Evolutionary conservation across 2,329 filamentous ascomycete species (phyloP).

Genomic region (Drechmeria coniospora): DNA sequence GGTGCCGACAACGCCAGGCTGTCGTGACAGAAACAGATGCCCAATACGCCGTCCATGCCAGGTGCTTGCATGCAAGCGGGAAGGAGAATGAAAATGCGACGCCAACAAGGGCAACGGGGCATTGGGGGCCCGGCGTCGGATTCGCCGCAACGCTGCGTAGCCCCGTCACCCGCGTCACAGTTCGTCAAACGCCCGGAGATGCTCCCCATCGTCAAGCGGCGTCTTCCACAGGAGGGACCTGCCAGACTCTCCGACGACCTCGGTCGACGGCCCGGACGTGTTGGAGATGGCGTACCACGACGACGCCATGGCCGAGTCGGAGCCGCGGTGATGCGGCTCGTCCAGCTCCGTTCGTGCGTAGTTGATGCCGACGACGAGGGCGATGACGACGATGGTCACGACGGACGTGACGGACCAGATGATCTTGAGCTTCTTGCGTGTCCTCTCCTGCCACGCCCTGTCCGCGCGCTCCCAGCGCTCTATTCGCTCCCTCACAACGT

Average conservation of each 20-base stretch:
- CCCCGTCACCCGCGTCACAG: slow-evolving; percentile 16
- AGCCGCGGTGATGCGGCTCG: neutral
- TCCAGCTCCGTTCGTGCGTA: slow-evolving; percentile 4
- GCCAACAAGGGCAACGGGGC: too few relatives aligned
- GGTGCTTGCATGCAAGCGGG: too few relatives aligned
- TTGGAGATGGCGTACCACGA: slow-evolving; percentile 4
- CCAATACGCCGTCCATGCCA: too few relatives aligned
- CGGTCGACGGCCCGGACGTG: slow-evolving; percentile 5
- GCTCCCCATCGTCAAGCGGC: slow-evolving; percentile 16
- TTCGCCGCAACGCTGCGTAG: neutral
- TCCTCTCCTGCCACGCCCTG: slow-evolving; percentile 51
- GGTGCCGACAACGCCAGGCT: too few relatives aligned
- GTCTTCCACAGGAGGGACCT: slow-evolving; percentile 13
- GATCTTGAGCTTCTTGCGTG: slow-evolving; percentile 43
- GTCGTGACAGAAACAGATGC: too few relatives aligned
- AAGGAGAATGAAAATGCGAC: too few relatives aligned
- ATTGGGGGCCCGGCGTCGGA: neutral
- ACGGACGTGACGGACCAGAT: slow-evolving; percentile 45
- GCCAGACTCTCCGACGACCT: slow-evolving; percentile 8
- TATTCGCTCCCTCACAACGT: slow-evolving; percentile 45
- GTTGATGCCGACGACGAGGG: slow-evolving; percentile 22
- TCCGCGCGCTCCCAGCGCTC: slow-evolving; percentile 55
- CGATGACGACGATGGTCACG: slow-evolving; percentile 29
- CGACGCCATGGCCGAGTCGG: slow-evolving; percentile 1
- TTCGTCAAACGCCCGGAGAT: slow-evolving; percentile 30